Evolutionary conservation across 176 grass and related monocot genomes (phyloP).

Genomic region (Ananas comosus): DNA sequence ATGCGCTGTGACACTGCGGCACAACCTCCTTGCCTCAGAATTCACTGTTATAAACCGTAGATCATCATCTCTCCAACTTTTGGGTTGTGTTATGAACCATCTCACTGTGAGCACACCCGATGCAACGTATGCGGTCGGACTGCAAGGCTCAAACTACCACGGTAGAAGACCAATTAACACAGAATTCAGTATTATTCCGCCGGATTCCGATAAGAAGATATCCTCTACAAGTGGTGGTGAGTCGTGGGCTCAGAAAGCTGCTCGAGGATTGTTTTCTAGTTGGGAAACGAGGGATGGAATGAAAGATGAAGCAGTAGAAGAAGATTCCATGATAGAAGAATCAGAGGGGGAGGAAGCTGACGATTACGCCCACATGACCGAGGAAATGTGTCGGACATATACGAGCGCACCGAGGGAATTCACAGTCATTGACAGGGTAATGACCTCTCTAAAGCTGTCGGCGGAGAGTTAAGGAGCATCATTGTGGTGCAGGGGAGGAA

Average conservation of each 20-base stretch:
- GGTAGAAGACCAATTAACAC: slow-evolving; percentile 34
- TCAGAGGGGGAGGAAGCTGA: slow-evolving; percentile 65
- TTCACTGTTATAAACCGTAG: slow-evolving; percentile 29
- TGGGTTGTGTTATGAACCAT: slow-evolving; percentile 53
- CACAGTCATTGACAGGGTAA: slow-evolving; percentile 66
- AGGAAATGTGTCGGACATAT: slow-evolving; percentile 50
- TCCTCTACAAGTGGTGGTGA: not conserved
- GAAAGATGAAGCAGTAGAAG: not conserved
- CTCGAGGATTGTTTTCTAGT: not conserved
- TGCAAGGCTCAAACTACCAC: slow-evolving; percentile 56
- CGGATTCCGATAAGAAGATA: slow-evolving; percentile 10
- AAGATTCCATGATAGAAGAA: not conserved
- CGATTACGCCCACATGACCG: slow-evolving; percentile 54
- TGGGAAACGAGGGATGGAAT: not conserved
- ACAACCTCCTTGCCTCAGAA: slow-evolving; percentile 38
- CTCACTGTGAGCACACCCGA: slow-evolving; percentile 77
- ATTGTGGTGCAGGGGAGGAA: no score
- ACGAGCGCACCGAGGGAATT: slow-evolving; percentile 53
- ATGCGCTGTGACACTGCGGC: slow-evolving; percentile 43
- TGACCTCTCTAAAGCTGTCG: not conserved
- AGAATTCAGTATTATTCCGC: slow-evolving; percentile 50
- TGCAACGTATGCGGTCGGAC: slow-evolving; percentile 56
- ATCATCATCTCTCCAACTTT: slow-evolving; percentile 30
- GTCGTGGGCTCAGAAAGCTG: slow-evolving; percentile 17
- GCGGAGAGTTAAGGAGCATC: no score